A percentile compares a stretch with the other conserved stretches of the same genome.
phyloP scores from a whole-genome alignment of 1,284 basidiomycete genomes.

The Baeospora myosura region DNA sequence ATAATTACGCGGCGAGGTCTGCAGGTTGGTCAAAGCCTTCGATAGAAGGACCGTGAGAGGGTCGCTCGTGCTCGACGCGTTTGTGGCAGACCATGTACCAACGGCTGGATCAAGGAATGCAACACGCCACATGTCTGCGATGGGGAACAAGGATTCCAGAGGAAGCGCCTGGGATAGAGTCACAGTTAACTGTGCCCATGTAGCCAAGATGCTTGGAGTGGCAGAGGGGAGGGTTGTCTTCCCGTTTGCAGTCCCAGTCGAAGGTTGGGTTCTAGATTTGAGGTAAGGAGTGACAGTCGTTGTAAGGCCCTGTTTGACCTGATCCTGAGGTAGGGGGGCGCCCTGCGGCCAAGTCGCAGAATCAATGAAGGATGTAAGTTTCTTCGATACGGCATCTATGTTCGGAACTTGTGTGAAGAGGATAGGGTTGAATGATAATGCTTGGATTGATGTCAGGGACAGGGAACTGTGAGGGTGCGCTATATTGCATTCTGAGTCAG shows the following conservation, averaged over 20 bases:
- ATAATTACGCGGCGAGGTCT: conserved; percentile 41
- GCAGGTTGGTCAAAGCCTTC: conserved; percentile 29
- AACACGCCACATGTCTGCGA: conserved; percentile 80
- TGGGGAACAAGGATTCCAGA: conserved; percentile 63
- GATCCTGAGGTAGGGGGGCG: conserved; percentile 26
- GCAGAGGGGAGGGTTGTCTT: conserved; percentile 23
- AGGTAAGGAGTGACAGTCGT: conserved; percentile 56
- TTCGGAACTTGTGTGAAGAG: conserved; percentile 67
- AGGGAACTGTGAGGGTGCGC: conserved; percentile 71
- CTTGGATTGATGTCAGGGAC: conserved; percentile 53
- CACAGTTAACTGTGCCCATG: conserved; percentile 44
- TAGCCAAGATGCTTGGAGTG: conserved; percentile 25
- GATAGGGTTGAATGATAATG: conserved; percentile 69
- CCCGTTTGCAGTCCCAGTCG: conserved; percentile 20
- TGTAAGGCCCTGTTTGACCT: conserved; percentile 44
- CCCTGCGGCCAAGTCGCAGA: conserved; percentile 27
- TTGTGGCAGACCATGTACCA: conserved; percentile 41
- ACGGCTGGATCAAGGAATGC: conserved; percentile 60
- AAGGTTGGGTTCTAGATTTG: conserved; percentile 39
- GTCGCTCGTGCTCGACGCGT: conserved; percentile 23
- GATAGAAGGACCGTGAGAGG: conserved; percentile 37
- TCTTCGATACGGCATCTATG: conserved; percentile 56
- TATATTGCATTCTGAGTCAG: conserved; percentile 25
- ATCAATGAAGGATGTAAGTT: conserved; percentile 61
- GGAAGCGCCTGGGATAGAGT: conserved; percentile 43